phyloP scores from a whole-genome alignment of 2,329 filamentous ascomycete genomes.

The Aurifilum marmelostoma region DNA sequence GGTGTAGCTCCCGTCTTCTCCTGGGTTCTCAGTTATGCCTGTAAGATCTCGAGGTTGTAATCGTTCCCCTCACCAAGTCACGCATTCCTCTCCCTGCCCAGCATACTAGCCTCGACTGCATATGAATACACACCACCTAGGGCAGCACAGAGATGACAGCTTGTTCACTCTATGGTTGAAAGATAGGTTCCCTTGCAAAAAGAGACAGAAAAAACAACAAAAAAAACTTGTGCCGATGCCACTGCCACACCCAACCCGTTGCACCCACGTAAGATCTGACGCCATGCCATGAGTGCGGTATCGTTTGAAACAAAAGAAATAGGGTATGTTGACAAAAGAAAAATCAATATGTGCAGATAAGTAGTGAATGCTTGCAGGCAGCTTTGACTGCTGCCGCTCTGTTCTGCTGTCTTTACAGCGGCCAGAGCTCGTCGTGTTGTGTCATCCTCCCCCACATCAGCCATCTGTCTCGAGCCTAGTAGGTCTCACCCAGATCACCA shows the following conservation, averaged over 20 bases:
- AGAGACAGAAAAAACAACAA: neutral
- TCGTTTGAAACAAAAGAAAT: constrained; percentile 28
- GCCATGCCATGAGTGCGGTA: constrained; percentile 26
- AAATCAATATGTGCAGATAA: constrained; percentile 26
- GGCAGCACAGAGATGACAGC: neutral
- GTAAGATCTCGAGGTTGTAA: neutral
- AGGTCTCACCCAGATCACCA: constrained; percentile 58
- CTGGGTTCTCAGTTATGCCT: neutral
- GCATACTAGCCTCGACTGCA: neutral
- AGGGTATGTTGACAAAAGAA: constrained; percentile 30
- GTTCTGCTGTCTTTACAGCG: neutral
- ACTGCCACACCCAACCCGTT: constrained; percentile 23
- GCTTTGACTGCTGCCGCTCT: neutral
- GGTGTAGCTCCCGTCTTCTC: neutral
- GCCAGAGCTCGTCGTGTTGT: neutral
- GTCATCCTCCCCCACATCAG: neutral
- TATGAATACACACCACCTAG: neutral
- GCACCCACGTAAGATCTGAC: constrained; percentile 27
- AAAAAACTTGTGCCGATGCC: constrained; percentile 21
- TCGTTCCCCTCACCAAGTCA: neutral
- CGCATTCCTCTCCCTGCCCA: neutral
- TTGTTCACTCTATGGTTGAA: neutral
- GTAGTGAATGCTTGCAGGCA: neutral
- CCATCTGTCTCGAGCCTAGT: constrained; percentile 39
- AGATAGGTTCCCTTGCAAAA: neutral